Evolutionary conservation across 2,329 filamentous ascomycete species (phyloP).

Genomic region (Dothistroma pini): DNA sequence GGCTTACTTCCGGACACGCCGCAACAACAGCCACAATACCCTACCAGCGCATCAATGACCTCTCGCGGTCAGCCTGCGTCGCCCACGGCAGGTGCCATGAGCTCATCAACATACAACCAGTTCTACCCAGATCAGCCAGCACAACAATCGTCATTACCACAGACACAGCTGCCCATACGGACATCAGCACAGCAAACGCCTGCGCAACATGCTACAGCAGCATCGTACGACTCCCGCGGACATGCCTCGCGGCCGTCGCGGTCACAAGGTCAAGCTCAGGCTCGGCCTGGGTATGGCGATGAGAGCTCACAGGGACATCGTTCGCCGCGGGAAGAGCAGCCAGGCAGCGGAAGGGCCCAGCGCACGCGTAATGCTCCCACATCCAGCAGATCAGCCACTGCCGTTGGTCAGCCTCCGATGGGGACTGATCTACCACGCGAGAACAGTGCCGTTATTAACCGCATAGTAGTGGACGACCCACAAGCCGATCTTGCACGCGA

Average conservation of each 20-base stretch:
- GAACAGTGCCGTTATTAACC: conserved; percentile 73
- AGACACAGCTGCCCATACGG: conserved; percentile 26
- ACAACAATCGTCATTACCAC: conserved; percentile 19
- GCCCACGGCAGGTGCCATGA: conserved; percentile 52
- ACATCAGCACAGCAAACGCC: conserved; percentile 25
- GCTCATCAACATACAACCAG: conserved; percentile 77
- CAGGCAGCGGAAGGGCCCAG: conserved; percentile 41
- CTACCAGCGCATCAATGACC: conserved; percentile 41
- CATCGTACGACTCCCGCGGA: conserved; percentile 26
- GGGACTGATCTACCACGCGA: conserved; percentile 61
- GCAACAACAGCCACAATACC: conserved; percentile 34
- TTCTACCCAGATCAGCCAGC: conserved; percentile 40
- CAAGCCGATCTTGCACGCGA: conserved; percentile 70
- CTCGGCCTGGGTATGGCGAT: conserved; percentile 39
- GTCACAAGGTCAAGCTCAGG: conserved; percentile 28
- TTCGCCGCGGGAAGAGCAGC: conserved; percentile 48
- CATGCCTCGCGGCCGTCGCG: conserved; percentile 32
- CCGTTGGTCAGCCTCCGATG: conserved; percentile 53
- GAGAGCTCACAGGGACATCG: conserved; percentile 36
- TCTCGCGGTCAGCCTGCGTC: conserved; percentile 42
- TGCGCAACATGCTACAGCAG: conserved; percentile 16
- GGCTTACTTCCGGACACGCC: conserved; percentile 41
- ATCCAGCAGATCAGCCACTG: conserved; percentile 45
- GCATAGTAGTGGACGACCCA: conserved; percentile 72
- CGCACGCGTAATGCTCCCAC: conserved; percentile 36